These are phyloP conservation scores for Pyrrhoderma lamaoense DNA, from an alignment of 1,284 basidiomycete genomes.

Conservation along the genomic window DNA sequence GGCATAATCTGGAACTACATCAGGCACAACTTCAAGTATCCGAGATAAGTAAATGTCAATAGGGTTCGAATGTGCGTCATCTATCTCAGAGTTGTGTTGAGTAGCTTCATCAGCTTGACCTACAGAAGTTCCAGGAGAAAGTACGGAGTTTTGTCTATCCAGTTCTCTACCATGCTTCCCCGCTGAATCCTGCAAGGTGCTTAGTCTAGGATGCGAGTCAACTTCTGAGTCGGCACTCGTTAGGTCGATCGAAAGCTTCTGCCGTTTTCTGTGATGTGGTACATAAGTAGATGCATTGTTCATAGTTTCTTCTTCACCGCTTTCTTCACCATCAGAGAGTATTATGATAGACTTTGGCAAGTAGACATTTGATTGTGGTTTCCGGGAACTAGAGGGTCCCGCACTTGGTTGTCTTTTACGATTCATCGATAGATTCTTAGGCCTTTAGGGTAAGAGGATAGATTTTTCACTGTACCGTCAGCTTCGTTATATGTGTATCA, in stretches of 20 bases:
- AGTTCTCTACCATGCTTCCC: too few relatives aligned
- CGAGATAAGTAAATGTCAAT: constrained; percentile 29
- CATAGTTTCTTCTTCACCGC: too few relatives aligned
- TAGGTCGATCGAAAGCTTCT: constrained; percentile 1
- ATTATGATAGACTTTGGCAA: constrained; percentile 4
- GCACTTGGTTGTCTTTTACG: too few relatives aligned
- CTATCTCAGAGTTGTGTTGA: not conserved
- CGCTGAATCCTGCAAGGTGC: not conserved
- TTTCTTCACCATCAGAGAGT: constrained; percentile 11
- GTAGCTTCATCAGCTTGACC: not conserved
- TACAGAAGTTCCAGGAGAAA: too few relatives aligned
- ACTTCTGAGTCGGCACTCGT: not conserved
- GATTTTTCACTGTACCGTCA: too few relatives aligned
- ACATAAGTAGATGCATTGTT: not conserved
- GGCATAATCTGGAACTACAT: constrained; percentile 50
- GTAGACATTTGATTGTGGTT: constrained; percentile 1
- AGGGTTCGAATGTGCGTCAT: not conserved
- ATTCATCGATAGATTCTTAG: too few relatives aligned
- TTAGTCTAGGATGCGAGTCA: too few relatives aligned
- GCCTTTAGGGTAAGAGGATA: too few relatives aligned
- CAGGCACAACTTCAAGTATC: constrained; percentile 61
- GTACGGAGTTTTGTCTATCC: too few relatives aligned
- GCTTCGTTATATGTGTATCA: too few relatives aligned
- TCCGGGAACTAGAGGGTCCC: constrained; percentile 9
- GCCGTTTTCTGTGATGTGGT: constrained; percentile 1